A percentile compares a stretch with the other conserved stretches of the same genome.
These are phyloP conservation scores for Penicillium rolfsii DNA, from an alignment of 2,329 filamentous ascomycete genomes.

Conservation along the genomic window DNA sequence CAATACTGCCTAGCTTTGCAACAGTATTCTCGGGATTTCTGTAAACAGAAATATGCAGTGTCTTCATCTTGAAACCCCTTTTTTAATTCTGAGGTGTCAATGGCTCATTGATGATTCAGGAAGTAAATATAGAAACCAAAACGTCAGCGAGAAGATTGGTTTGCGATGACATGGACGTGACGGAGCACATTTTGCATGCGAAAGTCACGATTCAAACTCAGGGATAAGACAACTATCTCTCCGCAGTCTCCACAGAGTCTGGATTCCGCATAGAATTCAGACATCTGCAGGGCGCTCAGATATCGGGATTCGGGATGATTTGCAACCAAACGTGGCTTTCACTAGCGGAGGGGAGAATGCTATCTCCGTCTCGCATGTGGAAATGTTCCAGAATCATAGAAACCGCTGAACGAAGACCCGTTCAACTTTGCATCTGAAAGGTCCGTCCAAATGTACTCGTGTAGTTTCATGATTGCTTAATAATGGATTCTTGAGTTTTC, in stretches of 20 bases:
- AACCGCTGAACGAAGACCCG: neutral
- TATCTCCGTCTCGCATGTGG: neutral
- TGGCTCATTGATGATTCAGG: conserved; percentile 2
- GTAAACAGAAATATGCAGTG: neutral
- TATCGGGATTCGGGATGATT: neutral
- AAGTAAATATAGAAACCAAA: neutral
- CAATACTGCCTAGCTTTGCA: neutral
- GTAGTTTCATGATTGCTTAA: neutral
- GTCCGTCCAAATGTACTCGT: too few relatives aligned
- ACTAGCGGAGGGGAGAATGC: neutral
- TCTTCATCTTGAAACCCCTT: too few relatives aligned
- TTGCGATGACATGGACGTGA: neutral
- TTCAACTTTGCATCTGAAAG: neutral
- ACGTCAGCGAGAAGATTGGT: neutral
- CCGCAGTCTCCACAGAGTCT: neutral
- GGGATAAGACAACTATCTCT: neutral
- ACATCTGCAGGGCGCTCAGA: neutral
- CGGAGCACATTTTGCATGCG: neutral
- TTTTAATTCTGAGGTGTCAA: neutral
- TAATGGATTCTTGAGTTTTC: neutral
- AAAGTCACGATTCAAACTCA: neutral
- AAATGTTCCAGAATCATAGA: neutral
- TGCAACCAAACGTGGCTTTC: neutral
- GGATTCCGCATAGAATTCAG: neutral
- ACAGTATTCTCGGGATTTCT: neutral